A percentile compares a stretch with the other conserved stretches of the same genome.
phyloP scores from a whole-genome alignment of 1,284 basidiomycete genomes.

The Trametes sp. region DNA sequence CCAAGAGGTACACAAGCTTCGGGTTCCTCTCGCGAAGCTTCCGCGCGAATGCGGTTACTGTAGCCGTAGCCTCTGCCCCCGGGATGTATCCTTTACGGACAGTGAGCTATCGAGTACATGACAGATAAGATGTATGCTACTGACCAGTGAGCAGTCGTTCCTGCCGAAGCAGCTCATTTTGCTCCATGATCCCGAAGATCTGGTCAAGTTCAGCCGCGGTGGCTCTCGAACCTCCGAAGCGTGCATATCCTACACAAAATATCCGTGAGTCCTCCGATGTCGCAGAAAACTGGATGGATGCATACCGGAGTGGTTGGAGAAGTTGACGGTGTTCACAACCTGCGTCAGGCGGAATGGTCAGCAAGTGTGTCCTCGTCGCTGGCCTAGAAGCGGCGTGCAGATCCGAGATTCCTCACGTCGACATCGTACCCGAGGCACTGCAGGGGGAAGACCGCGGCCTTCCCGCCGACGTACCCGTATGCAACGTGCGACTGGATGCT shows the following conservation, averaged over 20 bases:
- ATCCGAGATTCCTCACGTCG: constrained; percentile 68
- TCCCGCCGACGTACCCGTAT: constrained; percentile 94
- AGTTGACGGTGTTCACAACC: constrained; percentile 96
- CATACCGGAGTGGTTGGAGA: constrained; percentile 91
- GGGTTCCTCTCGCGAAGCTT: constrained; percentile 66
- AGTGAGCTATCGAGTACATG: background rate
- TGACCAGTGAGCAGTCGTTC: constrained; percentile 76
- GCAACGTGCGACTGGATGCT: constrained; percentile 95
- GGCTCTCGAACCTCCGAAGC: constrained; percentile 77
- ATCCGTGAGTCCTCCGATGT: background rate
- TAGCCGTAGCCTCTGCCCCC: constrained; percentile 78
- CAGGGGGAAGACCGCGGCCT: constrained; percentile 95
- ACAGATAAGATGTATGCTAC: too few species aligned
- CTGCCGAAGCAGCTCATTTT: constrained; percentile 71
- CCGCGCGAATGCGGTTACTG: constrained; percentile 70
- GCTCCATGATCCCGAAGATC: constrained; percentile 74
- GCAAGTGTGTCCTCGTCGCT: constrained; percentile 1
- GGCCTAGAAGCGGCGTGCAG: background rate
- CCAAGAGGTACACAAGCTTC: constrained; percentile 83
- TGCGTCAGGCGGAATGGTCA: constrained; percentile 51
- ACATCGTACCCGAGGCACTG: constrained; percentile 97
- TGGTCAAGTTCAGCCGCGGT: constrained; percentile 70
- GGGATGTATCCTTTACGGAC: constrained; percentile 80
- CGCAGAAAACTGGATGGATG: background rate
- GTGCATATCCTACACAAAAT: constrained; percentile 70